phyloP scores from a whole-genome alignment of 2,329 filamentous ascomycete species.

The Colletotrichum sp. region DNA sequence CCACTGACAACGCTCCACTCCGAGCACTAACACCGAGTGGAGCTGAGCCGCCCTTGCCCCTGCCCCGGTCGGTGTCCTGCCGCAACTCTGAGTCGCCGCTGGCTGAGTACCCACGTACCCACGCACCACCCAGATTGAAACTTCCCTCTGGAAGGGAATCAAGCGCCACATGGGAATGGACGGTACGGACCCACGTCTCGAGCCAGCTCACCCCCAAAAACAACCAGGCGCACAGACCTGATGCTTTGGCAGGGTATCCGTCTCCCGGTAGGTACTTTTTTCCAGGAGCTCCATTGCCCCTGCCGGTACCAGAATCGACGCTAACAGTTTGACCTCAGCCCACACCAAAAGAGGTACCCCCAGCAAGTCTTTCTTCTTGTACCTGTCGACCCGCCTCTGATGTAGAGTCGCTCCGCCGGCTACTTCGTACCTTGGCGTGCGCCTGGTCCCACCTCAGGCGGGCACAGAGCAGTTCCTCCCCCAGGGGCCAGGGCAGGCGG shows the following conservation, averaged over 20 bases:
- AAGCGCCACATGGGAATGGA: constrained; percentile 16
- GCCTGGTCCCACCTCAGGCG: constrained; percentile 2
- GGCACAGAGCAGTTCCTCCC: constrained; percentile 17
- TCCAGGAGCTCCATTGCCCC: background rate
- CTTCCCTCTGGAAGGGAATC: constrained; percentile 3
- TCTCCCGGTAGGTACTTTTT: background rate
- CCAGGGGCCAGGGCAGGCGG: constrained; percentile 6
- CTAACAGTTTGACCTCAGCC: background rate
- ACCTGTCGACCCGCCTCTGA: background rate
- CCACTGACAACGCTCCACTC: background rate
- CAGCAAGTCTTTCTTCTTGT: background rate
- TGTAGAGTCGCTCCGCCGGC: background rate
- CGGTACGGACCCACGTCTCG: background rate
- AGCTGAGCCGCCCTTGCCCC: background rate
- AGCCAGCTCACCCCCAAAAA: constrained; percentile 6
- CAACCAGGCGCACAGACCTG: constrained; percentile 10
- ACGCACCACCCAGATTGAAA: constrained; percentile 7
- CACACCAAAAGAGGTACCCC: background rate
- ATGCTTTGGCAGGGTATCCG: background rate
- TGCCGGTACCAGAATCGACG: background rate
- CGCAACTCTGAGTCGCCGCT: constrained; percentile 9
- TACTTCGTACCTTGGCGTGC: constrained; percentile 13
- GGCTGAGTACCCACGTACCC: background rate
- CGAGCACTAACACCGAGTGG: background rate
- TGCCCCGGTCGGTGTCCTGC: background rate